Evolutionary conservation across 331 rosid species (phyloP), one percentile per base, ranked within the genome.

Genomic region (Phaseolus coccineus): DNA sequence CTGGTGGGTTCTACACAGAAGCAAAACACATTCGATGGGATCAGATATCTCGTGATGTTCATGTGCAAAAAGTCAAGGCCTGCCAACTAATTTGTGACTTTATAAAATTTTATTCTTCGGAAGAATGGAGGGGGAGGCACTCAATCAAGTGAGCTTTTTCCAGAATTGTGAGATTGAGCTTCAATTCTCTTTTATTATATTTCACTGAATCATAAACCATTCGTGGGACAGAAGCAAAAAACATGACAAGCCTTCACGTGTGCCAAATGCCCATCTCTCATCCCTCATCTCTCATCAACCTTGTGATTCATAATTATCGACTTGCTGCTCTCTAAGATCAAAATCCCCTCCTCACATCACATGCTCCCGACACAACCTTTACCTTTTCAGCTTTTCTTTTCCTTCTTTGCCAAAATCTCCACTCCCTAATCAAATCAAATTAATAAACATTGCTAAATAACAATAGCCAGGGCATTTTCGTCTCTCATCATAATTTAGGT

Each of bases 191-290:
- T 78, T 55, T 44, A 19, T 48, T 46, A 42, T 46, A 46, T 50
- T 55, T 69, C 40, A 40, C 5, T 77, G 69, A 78, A 70, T 77
- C 73, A 11, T 50, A 64, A 74, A 77, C 84, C 85, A 83, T 86
- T 86, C 89, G 89, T 86, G 87, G 87, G 87, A 76, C 83, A 83
- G 57, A 81, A 83, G 84, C 80, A 69, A 83, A 47, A 53, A 59
- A 74, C 76, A 31, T 59, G 37, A 58, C 71, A 80, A 81, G 66
- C 82, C 15, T 78, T 83, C 89, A 86, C 87, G 85, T 86, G 87
- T 33, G 70, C 16, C 30, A 44, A 27, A 37, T 67, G 33, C 53
- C 22, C 82, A 79, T 79, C 84, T 77, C 47, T 63, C 80, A 79
- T 79, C 84, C 73, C 47, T 63, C 80, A 79, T 79, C 84, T 77